Percentiles rank a stretch among this genome's conserved stretches.
Conservation (phyloP, 2,329 filamentous ascomycete species). For the Davidsoniella australis region DNA sequence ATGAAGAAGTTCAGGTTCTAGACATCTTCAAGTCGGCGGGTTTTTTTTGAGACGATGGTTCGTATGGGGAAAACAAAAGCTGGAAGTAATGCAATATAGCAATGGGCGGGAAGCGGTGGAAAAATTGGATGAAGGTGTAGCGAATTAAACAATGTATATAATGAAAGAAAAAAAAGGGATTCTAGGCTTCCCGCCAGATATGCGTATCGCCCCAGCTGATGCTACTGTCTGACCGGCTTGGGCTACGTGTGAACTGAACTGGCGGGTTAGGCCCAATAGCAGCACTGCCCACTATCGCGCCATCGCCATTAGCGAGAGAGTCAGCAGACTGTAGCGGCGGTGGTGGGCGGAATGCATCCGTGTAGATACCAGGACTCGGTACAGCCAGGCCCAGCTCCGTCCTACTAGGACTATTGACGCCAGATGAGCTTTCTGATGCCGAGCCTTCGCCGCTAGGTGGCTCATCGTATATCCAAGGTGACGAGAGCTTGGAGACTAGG, state of each 20-base stretch:
- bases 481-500: slow-evolving; percentile 48
- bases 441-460: neutral
- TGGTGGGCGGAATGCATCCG: neutral
- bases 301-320: too few relatives aligned
- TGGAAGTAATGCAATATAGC: too few relatives aligned
- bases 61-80: too few relatives aligned
- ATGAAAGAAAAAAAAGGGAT: neutral
- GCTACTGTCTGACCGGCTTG: slow-evolving; percentile 25
- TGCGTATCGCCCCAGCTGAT: slow-evolving; percentile 33
- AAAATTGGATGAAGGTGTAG: too few relatives aligned
- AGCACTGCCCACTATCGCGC: neutral
- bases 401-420: neutral
- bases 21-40: too few relatives aligned
- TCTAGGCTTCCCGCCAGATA: slow-evolving; percentile 26
- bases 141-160: neutral
- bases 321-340: neutral
- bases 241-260: slow-evolving; percentile 10
- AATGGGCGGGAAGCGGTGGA: too few relatives aligned
- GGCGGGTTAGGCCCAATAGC: neutral
- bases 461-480: slow-evolving; percentile 47
- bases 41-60: too few relatives aligned
- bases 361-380: neutral
- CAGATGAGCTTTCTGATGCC: neutral
- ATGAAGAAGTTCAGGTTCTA: too few relatives aligned
- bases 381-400: neutral